Evolutionary conservation across 2,329 filamentous ascomycete species (phyloP).

Genomic region (Alternaria infectoria): DNA sequence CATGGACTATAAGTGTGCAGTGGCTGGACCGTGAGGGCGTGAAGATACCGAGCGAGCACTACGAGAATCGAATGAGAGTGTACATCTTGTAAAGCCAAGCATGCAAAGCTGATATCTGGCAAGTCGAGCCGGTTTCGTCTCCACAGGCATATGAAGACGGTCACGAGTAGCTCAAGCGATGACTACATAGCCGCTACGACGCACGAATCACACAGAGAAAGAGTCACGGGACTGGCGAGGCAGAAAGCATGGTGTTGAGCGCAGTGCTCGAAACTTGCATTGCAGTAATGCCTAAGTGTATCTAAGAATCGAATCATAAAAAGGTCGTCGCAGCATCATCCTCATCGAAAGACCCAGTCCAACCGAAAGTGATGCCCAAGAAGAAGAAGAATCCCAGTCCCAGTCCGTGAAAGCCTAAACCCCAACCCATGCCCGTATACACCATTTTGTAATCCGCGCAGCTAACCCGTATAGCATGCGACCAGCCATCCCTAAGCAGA

Average conservation of each 20-base stretch:
- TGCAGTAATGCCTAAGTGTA: background rate
- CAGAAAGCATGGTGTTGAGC: too few species aligned
- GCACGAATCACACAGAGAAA: background rate
- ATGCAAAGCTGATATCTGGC: too few species aligned
- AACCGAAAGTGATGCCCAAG: background rate
- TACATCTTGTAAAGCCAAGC: too few species aligned
- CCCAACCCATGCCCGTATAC: background rate
- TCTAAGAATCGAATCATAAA: constrained; percentile 9
- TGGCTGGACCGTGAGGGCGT: background rate
- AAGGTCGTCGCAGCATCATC: constrained; percentile 1
- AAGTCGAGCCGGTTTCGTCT: too few species aligned
- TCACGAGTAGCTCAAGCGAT: background rate
- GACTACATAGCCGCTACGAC: background rate
- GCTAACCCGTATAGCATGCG: background rate
- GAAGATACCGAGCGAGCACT: background rate
- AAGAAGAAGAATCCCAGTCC: background rate
- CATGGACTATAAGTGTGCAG: background rate
- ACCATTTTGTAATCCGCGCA: background rate
- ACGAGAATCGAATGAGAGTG: background rate
- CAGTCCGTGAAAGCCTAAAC: background rate
- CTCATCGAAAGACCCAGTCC: background rate
- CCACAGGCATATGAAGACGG: too few species aligned
- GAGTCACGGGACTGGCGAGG: too few species aligned
- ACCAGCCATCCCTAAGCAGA: background rate
- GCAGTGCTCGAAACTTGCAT: background rate